Conservation (phyloP, 208 protist species). For the Leishmania lainsoni region DNA sequence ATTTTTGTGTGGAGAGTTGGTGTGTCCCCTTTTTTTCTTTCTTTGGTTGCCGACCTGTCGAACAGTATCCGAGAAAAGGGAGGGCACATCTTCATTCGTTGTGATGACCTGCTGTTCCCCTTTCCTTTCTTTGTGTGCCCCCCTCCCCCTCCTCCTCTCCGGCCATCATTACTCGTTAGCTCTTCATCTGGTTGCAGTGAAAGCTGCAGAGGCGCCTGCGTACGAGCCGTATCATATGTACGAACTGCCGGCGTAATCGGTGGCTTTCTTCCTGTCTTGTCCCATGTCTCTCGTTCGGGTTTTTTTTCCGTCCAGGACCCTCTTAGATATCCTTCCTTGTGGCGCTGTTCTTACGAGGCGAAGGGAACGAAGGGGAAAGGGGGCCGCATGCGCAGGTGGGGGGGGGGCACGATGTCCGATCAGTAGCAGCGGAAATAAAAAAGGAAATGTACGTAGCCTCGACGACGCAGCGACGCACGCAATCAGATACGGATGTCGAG, state of each 20-base stretch:
- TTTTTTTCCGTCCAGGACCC: not conserved
- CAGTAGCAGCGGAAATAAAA: conserved; percentile 1
- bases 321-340: too few relatives aligned
- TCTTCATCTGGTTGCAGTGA: not conserved
- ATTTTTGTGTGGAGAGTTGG: not conserved
- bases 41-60: too few relatives aligned
- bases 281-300: not conserved
- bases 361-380: not conserved
- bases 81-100: not conserved
- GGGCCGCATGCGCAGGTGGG: not conserved
- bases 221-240: not conserved
- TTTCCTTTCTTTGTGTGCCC: conserved; percentile 2
- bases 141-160: not conserved
- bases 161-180: not conserved
- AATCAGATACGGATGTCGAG: not conserved
- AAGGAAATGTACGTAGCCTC: not conserved
- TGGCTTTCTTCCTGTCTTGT: not conserved
- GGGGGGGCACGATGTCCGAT: not conserved
- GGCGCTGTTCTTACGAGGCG: not conserved
- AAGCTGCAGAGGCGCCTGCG: not conserved
- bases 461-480: not conserved
- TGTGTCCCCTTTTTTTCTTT: too few relatives aligned
- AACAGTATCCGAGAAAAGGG: not conserved
- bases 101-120: not conserved
- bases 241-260: not conserved